These are phyloP conservation scores for Rhodotorula graminis DNA, from an alignment of 768 basidiomycete genomes.

Conservation along the genomic window DNA sequence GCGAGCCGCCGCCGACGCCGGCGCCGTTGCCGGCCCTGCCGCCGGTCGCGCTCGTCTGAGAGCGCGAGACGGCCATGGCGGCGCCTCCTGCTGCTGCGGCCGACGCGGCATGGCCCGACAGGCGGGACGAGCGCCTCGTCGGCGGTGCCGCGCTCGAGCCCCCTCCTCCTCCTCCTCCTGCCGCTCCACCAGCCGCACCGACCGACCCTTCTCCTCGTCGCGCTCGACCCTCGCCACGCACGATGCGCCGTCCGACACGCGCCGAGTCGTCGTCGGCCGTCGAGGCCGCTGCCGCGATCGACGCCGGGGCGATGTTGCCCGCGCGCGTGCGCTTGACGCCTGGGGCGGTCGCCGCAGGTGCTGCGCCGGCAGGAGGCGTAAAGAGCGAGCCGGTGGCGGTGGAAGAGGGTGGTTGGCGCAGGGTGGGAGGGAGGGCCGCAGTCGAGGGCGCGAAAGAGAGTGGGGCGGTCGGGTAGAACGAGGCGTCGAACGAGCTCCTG, in stretches of 20 bases:
- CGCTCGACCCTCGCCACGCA: slow-evolving; percentile 5
- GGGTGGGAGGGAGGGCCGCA: background rate
- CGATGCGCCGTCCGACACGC: background rate
- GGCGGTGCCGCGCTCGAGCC: slow-evolving; percentile 49
- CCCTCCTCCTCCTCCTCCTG: too few species aligned
- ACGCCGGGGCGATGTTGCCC: slow-evolving; percentile 18
- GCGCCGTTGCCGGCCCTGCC: background rate
- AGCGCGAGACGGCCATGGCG: slow-evolving; percentile 18
- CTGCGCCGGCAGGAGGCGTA: slow-evolving; percentile 16
- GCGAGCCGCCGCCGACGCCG: background rate
- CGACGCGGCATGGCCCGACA: slow-evolving; percentile 44
- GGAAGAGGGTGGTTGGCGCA: background rate
- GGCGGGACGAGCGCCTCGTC: slow-evolving; percentile 67
- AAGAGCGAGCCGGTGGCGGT: slow-evolving; percentile 22
- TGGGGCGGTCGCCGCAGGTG: slow-evolving; percentile 21
- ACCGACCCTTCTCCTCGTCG: slow-evolving; percentile 43
- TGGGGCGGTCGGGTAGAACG: slow-evolving; percentile 23
- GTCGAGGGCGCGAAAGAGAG: slow-evolving; percentile 10
- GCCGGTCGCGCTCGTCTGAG: background rate
- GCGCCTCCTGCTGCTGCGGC: background rate
- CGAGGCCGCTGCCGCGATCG: background rate
- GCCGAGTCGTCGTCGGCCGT: background rate
- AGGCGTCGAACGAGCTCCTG: slow-evolving; percentile 27
- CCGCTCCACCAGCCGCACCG: slow-evolving; percentile 2
- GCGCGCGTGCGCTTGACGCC: slow-evolving; percentile 35